A percentile compares a stretch with the other conserved stretches of the same genome.
Evolutionary conservation across 2,329 filamentous ascomycete genomes (phyloP).

Genomic region (Hysterium pulicare): DNA sequence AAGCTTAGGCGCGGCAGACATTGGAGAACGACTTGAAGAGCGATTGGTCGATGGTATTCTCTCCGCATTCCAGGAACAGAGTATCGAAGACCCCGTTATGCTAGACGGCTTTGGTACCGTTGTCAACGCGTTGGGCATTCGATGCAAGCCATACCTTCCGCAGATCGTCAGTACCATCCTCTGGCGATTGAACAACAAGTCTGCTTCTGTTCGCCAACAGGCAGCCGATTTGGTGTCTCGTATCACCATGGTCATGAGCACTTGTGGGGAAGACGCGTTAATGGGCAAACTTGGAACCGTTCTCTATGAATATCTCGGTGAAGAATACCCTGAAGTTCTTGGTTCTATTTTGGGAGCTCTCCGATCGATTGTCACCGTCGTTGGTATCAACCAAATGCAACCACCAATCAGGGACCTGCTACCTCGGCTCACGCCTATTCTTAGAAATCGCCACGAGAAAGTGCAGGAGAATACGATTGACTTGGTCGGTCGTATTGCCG

Average conservation of each 20-base stretch:
- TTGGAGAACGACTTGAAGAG: slow-evolving; percentile 88
- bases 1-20: slow-evolving; percentile 87
- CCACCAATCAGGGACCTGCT: slow-evolving; percentile 95
- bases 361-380: slow-evolving; percentile 93
- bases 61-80: slow-evolving; percentile 96
- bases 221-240: slow-evolving; percentile 94
- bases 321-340: slow-evolving; percentile 96
- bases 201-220: slow-evolving; percentile 92
- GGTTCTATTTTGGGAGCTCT: slow-evolving; percentile 94
- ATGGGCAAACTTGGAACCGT: slow-evolving; percentile 95
- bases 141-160: slow-evolving; percentile 93
- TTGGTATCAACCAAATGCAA: slow-evolving; percentile 97
- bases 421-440: slow-evolving; percentile 92
- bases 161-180: slow-evolving; percentile 97
- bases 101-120: slow-evolving; percentile 97
- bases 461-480: slow-evolving; percentile 99
- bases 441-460: slow-evolving; percentile 97
- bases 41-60: slow-evolving; percentile 92
- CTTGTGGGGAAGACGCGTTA: slow-evolving; percentile 91
- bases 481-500: slow-evolving; percentile 93
- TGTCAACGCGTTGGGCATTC: slow-evolving; percentile 87
- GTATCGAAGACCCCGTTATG: slow-evolving; percentile 91
- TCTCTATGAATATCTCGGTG: slow-evolving; percentile 95
- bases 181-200: slow-evolving; percentile 97
- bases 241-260: slow-evolving; percentile 98